Evolutionary conservation across 805 yeast genomes (phyloP), one percentile per base, ranked within the genome.

Genomic region (Starmera amethionina): DNA sequence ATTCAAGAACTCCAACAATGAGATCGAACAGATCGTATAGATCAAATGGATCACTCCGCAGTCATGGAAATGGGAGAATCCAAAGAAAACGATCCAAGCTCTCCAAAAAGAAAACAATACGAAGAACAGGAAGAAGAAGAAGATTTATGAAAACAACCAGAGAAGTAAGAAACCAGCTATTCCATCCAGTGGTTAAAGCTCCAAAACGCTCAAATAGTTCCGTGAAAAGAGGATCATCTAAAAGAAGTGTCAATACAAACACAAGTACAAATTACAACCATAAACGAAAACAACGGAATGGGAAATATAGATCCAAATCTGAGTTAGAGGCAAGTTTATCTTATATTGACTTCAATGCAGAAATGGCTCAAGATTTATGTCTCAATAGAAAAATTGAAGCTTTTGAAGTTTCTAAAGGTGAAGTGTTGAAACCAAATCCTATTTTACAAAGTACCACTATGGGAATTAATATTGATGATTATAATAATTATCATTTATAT

Each of bases 401-500:
- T 0, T 52, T 36, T 35, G 42, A 39, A 4, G 31, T 51, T 7
- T 19, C 36, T 2, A 15, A 14, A 1, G 39, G 22, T 3, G 46
- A 54, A 13, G n/a, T 51, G 5, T 8, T 45, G 8, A 43, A 41
- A 34, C 31, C 44, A 2, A 30, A 45, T 9, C 57, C 58, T 14
- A 30, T 18, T 12, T 36, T 50, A 2, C 33, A 25, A 9, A 38
- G 35, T 11, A 9, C 36, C 1, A 40, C 45, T 6, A 52, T 47
- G 30, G 47, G 47, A 10, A 46, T 55, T 14, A 46, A 54, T 1
- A 42, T 55, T 12, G 59, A 55, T 36, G 51, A 56, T 3, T 37
- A 51, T n/a, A 51, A 52, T 41, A 54, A 51, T 30, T 45, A 47
- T 36, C 46, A 54, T 27, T 36, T 52, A 6, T 55, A 52, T 31